Evolutionary conservation across 2,329 filamentous ascomycete genomes (phyloP).

Genomic region (Stachybotrys elegans): DNA sequence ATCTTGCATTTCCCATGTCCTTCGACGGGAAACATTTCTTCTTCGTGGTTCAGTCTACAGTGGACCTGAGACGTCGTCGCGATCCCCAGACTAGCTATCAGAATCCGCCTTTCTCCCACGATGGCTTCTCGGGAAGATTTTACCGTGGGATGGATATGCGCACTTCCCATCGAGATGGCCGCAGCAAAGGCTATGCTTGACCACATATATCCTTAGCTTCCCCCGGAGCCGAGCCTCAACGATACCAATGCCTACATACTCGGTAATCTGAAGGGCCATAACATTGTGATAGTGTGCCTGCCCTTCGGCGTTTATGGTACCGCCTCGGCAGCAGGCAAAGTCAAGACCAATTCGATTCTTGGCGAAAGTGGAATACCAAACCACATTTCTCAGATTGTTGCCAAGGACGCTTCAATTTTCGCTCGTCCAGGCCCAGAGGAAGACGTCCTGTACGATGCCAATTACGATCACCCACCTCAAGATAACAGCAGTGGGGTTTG

Average conservation of each 20-base stretch:
- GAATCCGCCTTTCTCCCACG: too few species aligned
- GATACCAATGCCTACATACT: not conserved
- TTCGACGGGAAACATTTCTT: too few species aligned
- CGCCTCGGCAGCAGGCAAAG: not conserved
- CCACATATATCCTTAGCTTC: slow-evolving; percentile 2
- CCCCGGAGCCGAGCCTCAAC: not conserved
- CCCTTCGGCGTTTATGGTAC: not conserved
- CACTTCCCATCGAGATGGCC: slow-evolving; percentile 7
- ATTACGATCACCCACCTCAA: not conserved
- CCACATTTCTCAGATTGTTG: not conserved
- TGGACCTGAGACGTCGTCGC: too few species aligned
- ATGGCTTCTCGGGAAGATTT: not conserved
- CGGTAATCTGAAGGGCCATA: not conserved
- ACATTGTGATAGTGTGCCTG: not conserved
- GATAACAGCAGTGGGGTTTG: not conserved
- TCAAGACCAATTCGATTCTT: not conserved
- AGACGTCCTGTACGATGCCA: not conserved
- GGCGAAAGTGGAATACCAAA: not conserved
- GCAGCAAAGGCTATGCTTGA: slow-evolving; percentile 13
- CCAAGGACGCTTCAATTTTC: not conserved
- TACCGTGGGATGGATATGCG: not conserved
- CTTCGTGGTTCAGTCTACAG: too few species aligned
- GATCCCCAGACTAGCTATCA: too few species aligned
- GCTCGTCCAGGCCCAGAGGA: not conserved
- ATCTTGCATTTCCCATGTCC: too few species aligned